Percentiles rank a stretch among this genome's conserved stretches.
Conservation (phyloP, 495 filamentous ascomycete genomes). For the Choiromyces venosus region DNA sequence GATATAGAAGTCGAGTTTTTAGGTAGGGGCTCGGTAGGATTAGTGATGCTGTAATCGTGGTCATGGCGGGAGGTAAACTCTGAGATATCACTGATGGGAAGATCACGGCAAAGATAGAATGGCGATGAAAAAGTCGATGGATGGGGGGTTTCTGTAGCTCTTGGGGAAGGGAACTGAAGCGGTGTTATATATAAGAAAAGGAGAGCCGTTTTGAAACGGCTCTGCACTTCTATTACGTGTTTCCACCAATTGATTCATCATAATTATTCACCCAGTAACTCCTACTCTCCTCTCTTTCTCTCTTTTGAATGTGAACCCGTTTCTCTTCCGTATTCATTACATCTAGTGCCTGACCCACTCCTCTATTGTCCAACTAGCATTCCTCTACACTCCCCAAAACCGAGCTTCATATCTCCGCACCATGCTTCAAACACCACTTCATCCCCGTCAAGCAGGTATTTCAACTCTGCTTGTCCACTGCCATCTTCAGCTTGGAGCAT, state of each 20-base stretch:
- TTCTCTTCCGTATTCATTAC: not conserved
- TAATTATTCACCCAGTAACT: not conserved
- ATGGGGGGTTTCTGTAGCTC: not conserved
- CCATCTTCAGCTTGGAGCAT: slow-evolving; percentile 57
- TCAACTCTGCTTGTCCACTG: slow-evolving; percentile 59
- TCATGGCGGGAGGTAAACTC: not conserved
- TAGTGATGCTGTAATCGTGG: not conserved
- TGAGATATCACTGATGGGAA: not conserved
- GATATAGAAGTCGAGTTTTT: not conserved
- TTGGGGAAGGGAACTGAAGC: not conserved
- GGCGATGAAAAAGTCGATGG: not conserved
- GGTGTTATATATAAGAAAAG: not conserved
- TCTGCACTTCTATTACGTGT: not conserved
- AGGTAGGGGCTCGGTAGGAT: not conserved
- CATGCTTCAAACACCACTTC: slow-evolving; percentile 66
- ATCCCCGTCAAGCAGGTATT: slow-evolving; percentile 79
- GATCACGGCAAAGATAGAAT: not conserved
- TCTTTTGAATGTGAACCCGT: not conserved
- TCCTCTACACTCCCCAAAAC: slow-evolving; percentile 65
- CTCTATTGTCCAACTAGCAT: slow-evolving; percentile 24
- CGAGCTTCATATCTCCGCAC: slow-evolving; percentile 50
- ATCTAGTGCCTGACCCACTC: not conserved
- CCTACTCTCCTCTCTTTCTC: not conserved
- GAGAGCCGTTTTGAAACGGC: slow-evolving; percentile 2
- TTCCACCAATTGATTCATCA: not conserved